phyloP scores from a whole-genome alignment of 2,329 filamentous ascomycete genomes.

The Phialophora tarda region DNA sequence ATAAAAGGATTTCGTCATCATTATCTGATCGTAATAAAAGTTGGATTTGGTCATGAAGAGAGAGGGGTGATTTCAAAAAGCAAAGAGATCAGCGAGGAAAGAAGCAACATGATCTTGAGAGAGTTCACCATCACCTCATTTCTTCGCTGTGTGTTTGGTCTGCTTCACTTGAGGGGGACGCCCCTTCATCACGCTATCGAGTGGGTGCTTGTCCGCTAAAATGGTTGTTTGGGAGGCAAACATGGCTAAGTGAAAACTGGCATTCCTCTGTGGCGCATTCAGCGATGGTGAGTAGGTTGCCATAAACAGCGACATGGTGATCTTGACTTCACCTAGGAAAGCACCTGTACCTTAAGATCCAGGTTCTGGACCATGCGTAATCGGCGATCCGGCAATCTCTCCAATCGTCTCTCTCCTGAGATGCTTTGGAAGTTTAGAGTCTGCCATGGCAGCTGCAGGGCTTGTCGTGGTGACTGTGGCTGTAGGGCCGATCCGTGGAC shows the following conservation, averaged over 20 bases:
- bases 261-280: neutral
- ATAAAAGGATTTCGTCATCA: neutral
- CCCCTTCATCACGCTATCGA: neutral
- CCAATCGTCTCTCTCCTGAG: no score
- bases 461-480: slow-evolving; percentile 59
- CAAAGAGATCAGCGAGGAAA: neutral
- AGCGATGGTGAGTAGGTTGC: neutral
- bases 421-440: no score
- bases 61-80: neutral
- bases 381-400: no score
- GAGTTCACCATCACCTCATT: neutral
- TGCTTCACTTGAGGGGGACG: neutral
- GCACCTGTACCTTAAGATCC: neutral
- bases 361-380: no score
- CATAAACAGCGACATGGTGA: neutral
- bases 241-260: neutral
- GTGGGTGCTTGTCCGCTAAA: neutral
- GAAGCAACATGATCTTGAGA: neutral
- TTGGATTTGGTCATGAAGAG: neutral
- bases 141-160: neutral
- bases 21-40: neutral
- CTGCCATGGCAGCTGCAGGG: slow-evolving; percentile 55
- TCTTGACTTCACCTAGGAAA: neutral
- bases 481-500: no score
- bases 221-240: neutral